phyloP scores from a whole-genome alignment of 805 yeast genomes.

The Wickerhamomyces alni region DNA sequence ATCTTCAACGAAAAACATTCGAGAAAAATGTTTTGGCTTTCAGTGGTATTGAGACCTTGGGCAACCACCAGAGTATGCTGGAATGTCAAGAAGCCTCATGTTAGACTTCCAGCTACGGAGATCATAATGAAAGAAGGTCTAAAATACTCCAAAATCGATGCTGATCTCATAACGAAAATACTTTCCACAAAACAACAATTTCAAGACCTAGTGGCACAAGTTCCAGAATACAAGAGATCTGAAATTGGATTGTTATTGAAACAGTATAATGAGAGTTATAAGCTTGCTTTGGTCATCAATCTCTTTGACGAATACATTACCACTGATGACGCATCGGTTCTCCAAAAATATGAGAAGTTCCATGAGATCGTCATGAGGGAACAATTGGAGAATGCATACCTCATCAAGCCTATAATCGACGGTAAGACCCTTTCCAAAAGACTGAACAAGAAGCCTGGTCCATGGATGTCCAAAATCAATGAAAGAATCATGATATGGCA shows the following conservation, averaged over 20 bases:
- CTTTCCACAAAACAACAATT: constrained; percentile 28
- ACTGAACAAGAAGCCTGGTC: constrained; percentile 67
- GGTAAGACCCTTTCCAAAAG: constrained; percentile 60
- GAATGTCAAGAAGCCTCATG: constrained; percentile 32
- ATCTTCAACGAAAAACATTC: constrained; percentile 2
- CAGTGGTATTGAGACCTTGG: constrained; percentile 47
- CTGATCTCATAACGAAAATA: constrained; percentile 42
- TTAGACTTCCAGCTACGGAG: constrained; percentile 34
- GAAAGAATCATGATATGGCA: constrained; percentile 67
- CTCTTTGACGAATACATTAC: constrained; percentile 11
- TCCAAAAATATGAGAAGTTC: constrained; percentile 12
- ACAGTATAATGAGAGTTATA: constrained; percentile 47
- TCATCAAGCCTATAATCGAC: constrained; percentile 60
- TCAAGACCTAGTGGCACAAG: constrained; percentile 20
- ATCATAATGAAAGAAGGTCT: constrained; percentile 63
- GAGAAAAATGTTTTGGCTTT: constrained; percentile 31
- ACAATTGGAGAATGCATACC: constrained; percentile 29
- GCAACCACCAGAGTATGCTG: constrained; percentile 29
- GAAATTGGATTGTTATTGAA: constrained; percentile 56
- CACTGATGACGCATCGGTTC: neutral
- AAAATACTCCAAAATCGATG: constrained; percentile 53
- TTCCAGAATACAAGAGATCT: constrained; percentile 39
- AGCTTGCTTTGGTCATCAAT: constrained; percentile 30
- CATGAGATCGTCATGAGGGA: constrained; percentile 11
- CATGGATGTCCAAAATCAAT: constrained; percentile 67